phyloP scores from a whole-genome alignment of 495 filamentous ascomycete genomes.

The Aspergillus affinis region DNA sequence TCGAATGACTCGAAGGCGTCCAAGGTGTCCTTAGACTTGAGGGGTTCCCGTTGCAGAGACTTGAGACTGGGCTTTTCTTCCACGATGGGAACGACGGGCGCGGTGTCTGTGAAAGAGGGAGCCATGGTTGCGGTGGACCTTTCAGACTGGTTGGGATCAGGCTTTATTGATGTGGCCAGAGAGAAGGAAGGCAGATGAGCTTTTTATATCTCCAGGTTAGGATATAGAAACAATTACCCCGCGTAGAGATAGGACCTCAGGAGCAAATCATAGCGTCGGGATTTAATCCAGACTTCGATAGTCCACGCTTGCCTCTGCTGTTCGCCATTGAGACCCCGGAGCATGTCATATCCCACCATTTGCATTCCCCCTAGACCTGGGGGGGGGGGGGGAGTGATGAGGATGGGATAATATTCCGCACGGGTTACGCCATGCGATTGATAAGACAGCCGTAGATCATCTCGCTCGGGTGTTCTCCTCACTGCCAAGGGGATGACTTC shows the following conservation, averaged over 20 bases:
- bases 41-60: conserved; percentile 33
- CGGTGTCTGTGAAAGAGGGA: conserved; percentile 23
- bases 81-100: conserved; percentile 15
- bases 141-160: background rate
- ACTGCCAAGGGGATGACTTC: background rate
- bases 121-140: conserved; percentile 20
- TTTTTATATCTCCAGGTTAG: background rate
- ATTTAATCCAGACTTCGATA: too few relatives aligned
- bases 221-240: background rate
- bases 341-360: conserved; percentile 5
- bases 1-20: conserved; percentile 61
- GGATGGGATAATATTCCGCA: background rate
- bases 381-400: background rate
- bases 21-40: conserved; percentile 53
- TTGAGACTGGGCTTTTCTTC: conserved; percentile 16
- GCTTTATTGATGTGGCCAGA: background rate
- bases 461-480: background rate
- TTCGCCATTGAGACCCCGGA: background rate
- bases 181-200: background rate
- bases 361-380: background rate
- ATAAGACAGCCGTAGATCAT: too few relatives aligned
- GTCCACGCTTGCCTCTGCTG: background rate
- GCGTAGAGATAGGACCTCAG: background rate
- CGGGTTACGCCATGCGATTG: too few relatives aligned
- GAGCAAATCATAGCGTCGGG: background rate